Conservation (phyloP, 2,329 filamentous ascomycete species). For the Cladorrhinum sp. region DNA sequence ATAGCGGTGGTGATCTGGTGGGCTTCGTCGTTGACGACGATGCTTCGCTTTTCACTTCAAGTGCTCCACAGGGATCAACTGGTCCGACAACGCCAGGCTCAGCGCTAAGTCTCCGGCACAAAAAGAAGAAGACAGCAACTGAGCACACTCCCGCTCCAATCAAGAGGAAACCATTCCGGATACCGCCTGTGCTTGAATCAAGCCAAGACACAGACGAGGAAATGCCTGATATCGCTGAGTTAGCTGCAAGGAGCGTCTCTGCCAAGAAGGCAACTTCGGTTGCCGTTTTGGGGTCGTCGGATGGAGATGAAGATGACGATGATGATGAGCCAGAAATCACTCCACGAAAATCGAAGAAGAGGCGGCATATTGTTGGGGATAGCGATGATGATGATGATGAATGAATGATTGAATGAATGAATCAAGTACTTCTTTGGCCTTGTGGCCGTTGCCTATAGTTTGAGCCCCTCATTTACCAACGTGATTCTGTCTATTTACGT, state of each 20-base stretch:
- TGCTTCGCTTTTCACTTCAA: constrained; percentile 32
- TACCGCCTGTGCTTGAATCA: constrained; percentile 36
- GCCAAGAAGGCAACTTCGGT: constrained; percentile 11
- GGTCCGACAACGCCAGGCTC: constrained; percentile 25
- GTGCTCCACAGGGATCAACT: constrained; percentile 31
- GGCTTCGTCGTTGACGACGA: constrained; percentile 58
- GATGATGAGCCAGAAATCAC: not conserved
- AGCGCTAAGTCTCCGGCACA: not conserved
- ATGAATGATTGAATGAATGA: constrained; percentile 2
- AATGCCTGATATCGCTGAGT: constrained; percentile 22
- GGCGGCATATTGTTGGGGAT: constrained; percentile 10
- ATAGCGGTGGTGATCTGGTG: constrained; percentile 49
- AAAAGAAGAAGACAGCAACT: not conserved
- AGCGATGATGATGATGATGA: constrained; percentile 20
- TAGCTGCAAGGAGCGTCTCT: constrained; percentile 15
- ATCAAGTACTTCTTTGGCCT: not conserved
- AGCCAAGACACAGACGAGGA: constrained; percentile 40
- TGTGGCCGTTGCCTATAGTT: not conserved
- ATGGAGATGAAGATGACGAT: constrained; percentile 4
- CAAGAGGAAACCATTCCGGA: constrained; percentile 34
- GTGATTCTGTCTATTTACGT: no score
- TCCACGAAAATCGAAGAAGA: constrained; percentile 6
- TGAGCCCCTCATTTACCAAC: no score
- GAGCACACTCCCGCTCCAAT: constrained; percentile 14
- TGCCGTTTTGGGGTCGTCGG: not conserved